Base-by-base conservation (phyloP, 345 rosid species). In the Kandelia obovata region DNA sequence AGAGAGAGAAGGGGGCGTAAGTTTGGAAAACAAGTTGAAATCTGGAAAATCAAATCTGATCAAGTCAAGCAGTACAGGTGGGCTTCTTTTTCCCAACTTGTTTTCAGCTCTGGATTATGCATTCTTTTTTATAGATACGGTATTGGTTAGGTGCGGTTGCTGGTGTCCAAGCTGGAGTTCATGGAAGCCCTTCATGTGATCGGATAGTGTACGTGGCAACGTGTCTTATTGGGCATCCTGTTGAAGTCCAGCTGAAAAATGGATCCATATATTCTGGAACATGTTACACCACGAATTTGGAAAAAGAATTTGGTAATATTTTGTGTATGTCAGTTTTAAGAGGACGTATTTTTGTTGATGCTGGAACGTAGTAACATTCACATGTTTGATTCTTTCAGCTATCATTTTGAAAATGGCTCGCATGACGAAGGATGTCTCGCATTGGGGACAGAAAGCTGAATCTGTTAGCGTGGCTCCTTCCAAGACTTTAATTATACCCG, bases 351-450 rank as follows among this genome's bases (percentile, higher is more conserved):
- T 67, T 15, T 49, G 7, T 61, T 37, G 51, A 13, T 43, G 49
- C 49, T 43, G 0, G 17, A 15, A 43, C 13, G 13, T 43, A 43
- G 49, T 43, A 65, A 56, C 57, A 43, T 55, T 53, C 53, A 60
- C 28, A 70, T 69, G 19, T 35, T 66, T 64, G 66, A 70, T 58
- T 61, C 64, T 80, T 78, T 60, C 88, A 96, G 99, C 91, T 58
- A 85, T 92, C 65, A 67, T 90, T 72, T 84, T 96, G 84, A 92
- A 92, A 79, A 90, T 90, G 97, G 96, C 96, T 75, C 86, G 83
- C 69, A 60, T 89, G 96, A 80, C 73, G 62, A 85, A 82, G 77
- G 96, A 92, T 32, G 87, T 83, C 68, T 73, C 81, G 67, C 65
- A 70, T 66, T 81, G 72, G 66, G 91, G 92, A 51, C 88, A 81